Percentiles rank a stretch among this genome's conserved stretches.
Evolutionary conservation across 768 basidiomycete genomes (phyloP).

Genomic region (Mycena polygramma): DNA sequence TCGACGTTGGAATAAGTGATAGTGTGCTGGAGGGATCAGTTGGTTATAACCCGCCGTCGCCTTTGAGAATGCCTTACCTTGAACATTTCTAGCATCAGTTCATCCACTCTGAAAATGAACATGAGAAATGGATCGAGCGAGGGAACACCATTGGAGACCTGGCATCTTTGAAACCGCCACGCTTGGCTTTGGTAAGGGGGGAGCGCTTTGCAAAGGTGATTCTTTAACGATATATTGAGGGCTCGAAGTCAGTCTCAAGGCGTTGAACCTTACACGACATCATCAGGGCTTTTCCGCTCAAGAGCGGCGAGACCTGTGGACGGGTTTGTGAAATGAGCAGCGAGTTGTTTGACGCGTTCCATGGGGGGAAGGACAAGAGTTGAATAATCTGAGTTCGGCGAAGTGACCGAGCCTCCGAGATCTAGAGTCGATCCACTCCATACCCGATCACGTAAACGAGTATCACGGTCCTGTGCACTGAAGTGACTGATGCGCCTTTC

Average conservation of each 20-base stretch:
- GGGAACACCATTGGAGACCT: constrained; percentile 1
- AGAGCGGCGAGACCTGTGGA: constrained; percentile 64
- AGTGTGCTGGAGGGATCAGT: constrained; percentile 17
- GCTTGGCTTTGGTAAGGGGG: constrained; percentile 81
- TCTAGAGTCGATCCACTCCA: neutral
- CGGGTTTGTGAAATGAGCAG: constrained; percentile 65
- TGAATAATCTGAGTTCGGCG: neutral
- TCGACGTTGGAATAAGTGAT: constrained; percentile 65
- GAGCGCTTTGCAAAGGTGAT: constrained; percentile 86
- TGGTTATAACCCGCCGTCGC: neutral
- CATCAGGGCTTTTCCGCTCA: constrained; percentile 72
- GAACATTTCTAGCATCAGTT: constrained; percentile 86
- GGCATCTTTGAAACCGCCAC: constrained; percentile 66
- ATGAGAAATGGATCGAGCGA: constrained; percentile 39
- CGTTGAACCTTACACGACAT: constrained; percentile 67
- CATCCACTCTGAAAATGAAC: constrained; percentile 70
- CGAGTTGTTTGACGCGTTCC: constrained; percentile 77
- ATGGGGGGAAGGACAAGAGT: constrained; percentile 45
- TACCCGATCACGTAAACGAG: neutral
- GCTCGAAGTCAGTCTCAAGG: neutral
- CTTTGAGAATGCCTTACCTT: constrained; percentile 56
- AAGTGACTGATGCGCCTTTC: neutral
- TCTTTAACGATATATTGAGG: constrained; percentile 8
- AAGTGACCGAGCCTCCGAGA: neutral
- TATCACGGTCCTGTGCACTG: neutral